Conservation (phyloP, 148 eudicot genomes). For the Rhododendron mucronatum region DNA sequence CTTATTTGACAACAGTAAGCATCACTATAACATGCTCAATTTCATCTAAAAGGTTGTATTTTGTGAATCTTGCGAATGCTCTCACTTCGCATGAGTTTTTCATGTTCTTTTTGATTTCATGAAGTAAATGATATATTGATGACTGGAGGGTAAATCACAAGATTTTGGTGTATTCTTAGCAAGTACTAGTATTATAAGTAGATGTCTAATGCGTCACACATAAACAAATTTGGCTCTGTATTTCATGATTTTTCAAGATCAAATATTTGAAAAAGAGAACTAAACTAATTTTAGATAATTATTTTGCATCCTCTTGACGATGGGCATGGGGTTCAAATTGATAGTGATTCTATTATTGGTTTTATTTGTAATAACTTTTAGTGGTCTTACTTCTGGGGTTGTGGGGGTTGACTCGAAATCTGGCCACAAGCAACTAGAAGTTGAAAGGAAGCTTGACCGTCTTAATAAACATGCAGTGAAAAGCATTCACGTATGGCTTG, state of each 20-base stretch:
- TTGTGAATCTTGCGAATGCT: background rate
- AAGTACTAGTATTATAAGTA: background rate
- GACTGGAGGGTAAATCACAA: constrained; percentile 37
- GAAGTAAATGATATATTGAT: constrained; percentile 23
- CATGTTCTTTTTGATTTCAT: background rate
- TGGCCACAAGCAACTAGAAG: constrained; percentile 2
- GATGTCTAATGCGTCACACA: background rate
- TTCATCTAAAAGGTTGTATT: background rate
- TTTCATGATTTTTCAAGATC: background rate
- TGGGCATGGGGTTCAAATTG: constrained; percentile 18
- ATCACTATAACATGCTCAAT: background rate
- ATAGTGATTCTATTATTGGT: background rate
- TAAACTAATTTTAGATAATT: background rate
- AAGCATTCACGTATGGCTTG: constrained; percentile 38
- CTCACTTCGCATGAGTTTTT: background rate
- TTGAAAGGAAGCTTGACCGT: constrained; percentile 19
- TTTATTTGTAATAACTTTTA: constrained; percentile 3
- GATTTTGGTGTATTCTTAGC: background rate
- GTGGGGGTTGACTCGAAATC: constrained; percentile 2
- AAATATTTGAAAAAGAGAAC: background rate
- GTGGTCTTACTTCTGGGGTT: background rate
- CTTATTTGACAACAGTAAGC: background rate
- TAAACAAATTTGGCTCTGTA: background rate
- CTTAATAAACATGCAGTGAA: constrained; percentile 26
- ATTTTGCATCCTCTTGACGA: background rate